Percentiles rank a stretch among this genome's conserved stretches.
phyloP scores from a whole-genome alignment of 1,284 basidiomycete genomes.

The Ceratobasidium sp. region DNA sequence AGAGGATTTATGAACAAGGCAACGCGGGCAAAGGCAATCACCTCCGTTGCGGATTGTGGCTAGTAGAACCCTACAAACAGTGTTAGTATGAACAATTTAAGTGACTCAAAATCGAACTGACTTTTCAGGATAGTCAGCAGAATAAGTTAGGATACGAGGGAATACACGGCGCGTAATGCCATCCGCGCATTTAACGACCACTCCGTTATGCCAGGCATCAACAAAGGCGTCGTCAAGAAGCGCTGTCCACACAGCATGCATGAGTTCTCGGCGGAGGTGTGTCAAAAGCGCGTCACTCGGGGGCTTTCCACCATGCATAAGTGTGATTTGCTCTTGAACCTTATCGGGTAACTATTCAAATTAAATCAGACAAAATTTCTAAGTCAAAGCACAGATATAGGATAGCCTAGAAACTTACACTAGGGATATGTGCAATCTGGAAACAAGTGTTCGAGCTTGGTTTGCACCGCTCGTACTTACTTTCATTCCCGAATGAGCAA shows the following conservation, averaged over 20 bases:
- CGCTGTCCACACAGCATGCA: constrained; percentile 57
- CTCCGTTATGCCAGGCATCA: constrained; percentile 57
- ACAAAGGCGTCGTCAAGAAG: constrained; percentile 55
- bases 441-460: constrained; percentile 53
- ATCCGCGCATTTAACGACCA: constrained; percentile 57
- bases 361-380: too few species aligned
- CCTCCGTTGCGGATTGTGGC: too few species aligned
- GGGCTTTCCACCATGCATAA: not conserved
- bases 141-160: constrained; percentile 59
- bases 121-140: constrained; percentile 62
- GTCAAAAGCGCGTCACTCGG: constrained; percentile 50
- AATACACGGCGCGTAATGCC: constrained; percentile 55
- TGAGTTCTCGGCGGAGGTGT: constrained; percentile 57
- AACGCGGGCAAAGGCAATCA: constrained; percentile 43
- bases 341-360: constrained; percentile 54
- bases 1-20: constrained; percentile 32
- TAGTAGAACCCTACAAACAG: not conserved
- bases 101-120: constrained; percentile 49
- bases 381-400: too few species aligned
- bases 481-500: constrained; percentile 54
- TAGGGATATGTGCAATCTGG: constrained; percentile 57
- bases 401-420: constrained; percentile 28
- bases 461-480: constrained; percentile 55
- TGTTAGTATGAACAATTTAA: not conserved
- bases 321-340: constrained; percentile 49